Evolutionary conservation across 352 stramenopile genomes (phyloP), one percentile per base, ranked within the genome.

Genomic region (Phytophthora vignae): DNA sequence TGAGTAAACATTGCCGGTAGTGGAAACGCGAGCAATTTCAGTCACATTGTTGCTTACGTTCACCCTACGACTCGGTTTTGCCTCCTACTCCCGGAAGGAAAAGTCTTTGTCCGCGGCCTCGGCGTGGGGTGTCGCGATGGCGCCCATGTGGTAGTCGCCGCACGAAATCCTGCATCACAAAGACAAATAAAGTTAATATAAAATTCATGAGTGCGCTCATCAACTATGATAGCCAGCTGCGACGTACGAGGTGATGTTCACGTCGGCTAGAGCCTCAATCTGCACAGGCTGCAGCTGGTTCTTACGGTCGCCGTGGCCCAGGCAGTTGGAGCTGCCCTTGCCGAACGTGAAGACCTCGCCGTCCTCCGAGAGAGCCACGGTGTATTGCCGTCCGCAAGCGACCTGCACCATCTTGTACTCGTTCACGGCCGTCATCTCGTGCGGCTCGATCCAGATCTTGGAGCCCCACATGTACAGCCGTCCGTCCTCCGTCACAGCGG

Each of bases 391-490:
- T 38, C 94, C 94, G 58, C 91, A 97, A 40, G 80, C 84, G n/a
- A 96, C 88, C 56, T 94, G 77, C 31, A 91, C 81, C 44, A 96
- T 78, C 33, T 83, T 90, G 71, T 96, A 77, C 65, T 81, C 77
- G 22, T 81, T 77, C 21, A 97, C 79, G 33, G 86, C 82, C 33
- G 89, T 96, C 86, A 97, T 95, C 72, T 94, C 84, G 55, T 93
- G 86, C 55, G 96, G 96, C 83, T 99, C 94, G 29, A 98, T 87
- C 83, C 94, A 97, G 52, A 98, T 80, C 74, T 98, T 97, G 31
- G 88, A 88, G 69, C 90, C 90, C 88, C 87, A 96, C 82, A 91
- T 95, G 73, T 84, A 95, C 62, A 96, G 59, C 25, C 78, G 79
- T 2, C 90, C 90, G 42, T 92, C 84, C 42, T 92, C 86, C 49